Evolutionary conservation across 1,284 basidiomycete genomes (phyloP), one percentile per base, ranked within the genome.

Genomic region (Agaricales sp.): DNA sequence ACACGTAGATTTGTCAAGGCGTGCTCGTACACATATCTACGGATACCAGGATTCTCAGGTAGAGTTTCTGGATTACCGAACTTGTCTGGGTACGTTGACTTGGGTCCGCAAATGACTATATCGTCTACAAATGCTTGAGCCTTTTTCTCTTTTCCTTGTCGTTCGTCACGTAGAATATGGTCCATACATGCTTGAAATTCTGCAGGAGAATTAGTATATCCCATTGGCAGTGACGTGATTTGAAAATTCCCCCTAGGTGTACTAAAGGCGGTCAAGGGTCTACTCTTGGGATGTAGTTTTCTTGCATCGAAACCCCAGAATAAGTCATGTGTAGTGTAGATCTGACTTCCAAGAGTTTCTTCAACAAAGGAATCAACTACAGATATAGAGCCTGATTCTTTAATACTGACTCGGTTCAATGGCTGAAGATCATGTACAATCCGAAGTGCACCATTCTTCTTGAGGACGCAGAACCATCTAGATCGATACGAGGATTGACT

Each of bases 361-460:
- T 63, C 52, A 0, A 52, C 51, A 4, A 59, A 51, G 0, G 56
- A 43, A 2, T 61, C 57, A 0, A 53, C 25, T 3, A 54, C 52
- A 0, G 59, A 62, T 0, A 53, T 57, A 0, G 51, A 11, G 0
- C 50, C 52, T 0, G 53, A 46, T 50, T 59, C 52, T 2, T 44
- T 11, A 11, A 67, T 61, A 0, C 59, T 61, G 1, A 65, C 53
- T 0, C 44, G 26, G 44, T 67, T 67, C 0, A 66, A 53, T 0
- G 55, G 57, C 43, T 66, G 59, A 0, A 63, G 45, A 37, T 61
- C 52, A 21, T 63, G 59, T 0, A 65, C 57, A 0, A 64, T 48
- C 0, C 52, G 38, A 1, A 63, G 46, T 0, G 45, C 43, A 2
- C 60, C 48, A 50, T 60, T 52, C 22, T 50, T 56, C 52, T 57